phyloP scores from a whole-genome alignment of 331 rosid species.

The Pyracantha coccinea region DNA sequence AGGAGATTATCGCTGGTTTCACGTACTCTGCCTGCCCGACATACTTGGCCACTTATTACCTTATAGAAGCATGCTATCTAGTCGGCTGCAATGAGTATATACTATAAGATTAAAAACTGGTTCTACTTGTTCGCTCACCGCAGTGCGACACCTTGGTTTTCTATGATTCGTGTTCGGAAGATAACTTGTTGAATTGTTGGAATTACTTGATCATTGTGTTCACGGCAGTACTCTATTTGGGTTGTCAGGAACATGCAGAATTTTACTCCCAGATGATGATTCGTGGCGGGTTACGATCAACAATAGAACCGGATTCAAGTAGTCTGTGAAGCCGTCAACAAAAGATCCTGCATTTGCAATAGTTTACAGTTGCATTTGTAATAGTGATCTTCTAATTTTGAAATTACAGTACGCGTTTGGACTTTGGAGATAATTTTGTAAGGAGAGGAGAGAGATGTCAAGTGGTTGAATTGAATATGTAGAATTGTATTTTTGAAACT shows the following conservation, averaged over 20 bases:
- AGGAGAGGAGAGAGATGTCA: not conserved
- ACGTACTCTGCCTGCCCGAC: not conserved
- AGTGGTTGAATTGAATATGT: not conserved
- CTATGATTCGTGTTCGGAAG: not conserved
- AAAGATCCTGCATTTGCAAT: not conserved
- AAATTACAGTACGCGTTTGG: not conserved
- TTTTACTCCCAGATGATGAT: conserved; percentile 15
- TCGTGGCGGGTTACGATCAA: conserved; percentile 3
- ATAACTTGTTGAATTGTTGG: too few relatives aligned
- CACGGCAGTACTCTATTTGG: too few relatives aligned
- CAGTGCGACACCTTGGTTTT: not conserved
- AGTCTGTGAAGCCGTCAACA: not conserved
- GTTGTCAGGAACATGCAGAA: conserved; percentile 6
- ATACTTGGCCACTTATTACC: not conserved
- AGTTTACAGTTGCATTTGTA: not conserved
- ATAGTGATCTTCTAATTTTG: not conserved
- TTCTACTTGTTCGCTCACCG: not conserved
- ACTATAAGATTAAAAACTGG: not conserved
- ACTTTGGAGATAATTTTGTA: not conserved
- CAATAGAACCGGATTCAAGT: conserved; percentile 9
- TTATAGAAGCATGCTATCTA: not conserved
- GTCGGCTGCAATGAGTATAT: not conserved
- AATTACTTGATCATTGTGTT: not conserved
- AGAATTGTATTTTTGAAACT: not conserved
- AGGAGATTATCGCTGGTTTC: not conserved